Base-by-base conservation (phyloP, 2,329 filamentous ascomycete genomes). In the Pseudogymnoascus sp. region DNA sequence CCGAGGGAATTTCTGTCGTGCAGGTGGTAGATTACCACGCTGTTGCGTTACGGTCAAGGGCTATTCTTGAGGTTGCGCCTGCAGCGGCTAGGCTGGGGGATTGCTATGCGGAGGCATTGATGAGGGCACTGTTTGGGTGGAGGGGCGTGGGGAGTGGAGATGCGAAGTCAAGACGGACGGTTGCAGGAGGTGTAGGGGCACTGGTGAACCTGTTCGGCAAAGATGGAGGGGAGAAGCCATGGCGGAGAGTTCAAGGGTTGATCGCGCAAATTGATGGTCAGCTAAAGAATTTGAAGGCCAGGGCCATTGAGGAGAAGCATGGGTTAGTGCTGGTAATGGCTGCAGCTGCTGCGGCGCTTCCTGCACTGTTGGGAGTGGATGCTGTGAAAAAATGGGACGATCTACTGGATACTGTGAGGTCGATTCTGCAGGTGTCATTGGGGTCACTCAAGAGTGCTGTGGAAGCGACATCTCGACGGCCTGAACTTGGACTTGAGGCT, bases 21-120 rank as follows among this genome's bases (percentile, higher is more conserved):
- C 94, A 97, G 71, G 82, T 84, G 1, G 90, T 97, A 1, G 94
- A 99, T 71, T 99, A 97, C 70, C 92, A 96, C 72, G 85, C 90
- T 37, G 92, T 99, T 18, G 93, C 94, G 2, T 81, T 95, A n/a
- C 83, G 93, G 25, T 87, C 89, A 13, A 83, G 90, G 66, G 93
- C 92, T 3, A 87, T 96, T 69, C 81, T 86, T 40, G 84, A 92
- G 55, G 90, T 97, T 9, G 86, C 90, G 0, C 76, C 85, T 10
- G 81, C 81, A 37, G 88, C 88, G 0, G 84, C 89, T 0, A 77
- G 76, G n/a, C 76, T 97, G 4, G 83, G 86, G 31, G 68, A 72
- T 7, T 70, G 77, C 1, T 90, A 89, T 65, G 87, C 87, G 90
- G 78, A 81, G 55, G 86, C 88, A 0, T 75, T 97, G 2, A 75